phyloP scores from a whole-genome alignment of 768 basidiomycete species.

The Agaricus subrufescens region DNA sequence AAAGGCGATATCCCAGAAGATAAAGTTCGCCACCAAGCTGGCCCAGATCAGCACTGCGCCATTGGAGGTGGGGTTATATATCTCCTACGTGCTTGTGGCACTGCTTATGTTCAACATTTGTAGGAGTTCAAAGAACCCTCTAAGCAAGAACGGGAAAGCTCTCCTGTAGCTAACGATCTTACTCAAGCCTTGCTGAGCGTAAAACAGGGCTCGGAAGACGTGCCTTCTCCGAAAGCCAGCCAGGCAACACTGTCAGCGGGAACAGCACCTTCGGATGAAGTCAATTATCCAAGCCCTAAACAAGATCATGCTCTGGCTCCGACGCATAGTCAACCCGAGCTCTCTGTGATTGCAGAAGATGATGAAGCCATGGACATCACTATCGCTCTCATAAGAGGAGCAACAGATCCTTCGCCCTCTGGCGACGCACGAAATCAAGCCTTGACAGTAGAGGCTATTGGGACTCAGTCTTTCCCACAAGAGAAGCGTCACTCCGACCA shows the following conservation, averaged over 20 bases:
- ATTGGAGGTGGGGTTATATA: slow-evolving; percentile 35
- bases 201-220: slow-evolving; percentile 6
- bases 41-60: slow-evolving; percentile 34
- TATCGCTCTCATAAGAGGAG: slow-evolving; percentile 18
- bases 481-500: not conserved
- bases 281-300: not conserved
- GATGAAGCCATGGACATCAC: slow-evolving; percentile 53
- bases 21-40: slow-evolving; percentile 45
- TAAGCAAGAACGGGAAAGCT: slow-evolving; percentile 29
- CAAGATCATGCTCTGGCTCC: slow-evolving; percentile 6
- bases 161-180: slow-evolving; percentile 39
- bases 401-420: not conserved
- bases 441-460: not conserved
- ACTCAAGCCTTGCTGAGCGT: slow-evolving; percentile 39
- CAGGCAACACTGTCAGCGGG: not conserved
- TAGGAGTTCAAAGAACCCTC: slow-evolving; percentile 22
- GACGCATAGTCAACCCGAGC: slow-evolving; percentile 28
- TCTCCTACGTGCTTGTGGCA: not conserved
- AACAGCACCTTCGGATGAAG: not conserved
- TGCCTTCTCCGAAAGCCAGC: not conserved
- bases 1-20: slow-evolving; percentile 48
- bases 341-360: slow-evolving; percentile 71
- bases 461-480: not conserved
- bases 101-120: not conserved
- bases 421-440: not conserved